phyloP scores from a whole-genome alignment of 2,329 filamentous ascomycete genomes.

The Colletotrichum kahawae region DNA sequence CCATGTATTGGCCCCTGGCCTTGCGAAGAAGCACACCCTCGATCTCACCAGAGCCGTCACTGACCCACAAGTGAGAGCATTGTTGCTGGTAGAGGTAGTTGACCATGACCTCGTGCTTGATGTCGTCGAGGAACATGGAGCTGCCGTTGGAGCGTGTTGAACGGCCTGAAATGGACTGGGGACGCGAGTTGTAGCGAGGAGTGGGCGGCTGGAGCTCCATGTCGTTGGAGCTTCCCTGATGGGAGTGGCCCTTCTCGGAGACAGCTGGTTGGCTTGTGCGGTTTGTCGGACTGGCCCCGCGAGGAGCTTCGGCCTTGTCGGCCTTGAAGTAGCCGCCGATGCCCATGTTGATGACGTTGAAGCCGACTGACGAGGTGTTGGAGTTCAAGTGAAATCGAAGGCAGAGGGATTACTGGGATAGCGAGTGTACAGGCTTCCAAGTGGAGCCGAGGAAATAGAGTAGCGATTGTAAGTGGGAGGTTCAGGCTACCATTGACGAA shows the following conservation, averaged over 20 bases:
- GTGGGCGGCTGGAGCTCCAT: conserved; percentile 55
- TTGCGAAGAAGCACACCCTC: conserved; percentile 79
- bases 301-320: conserved; percentile 43
- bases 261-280: conserved; percentile 28
- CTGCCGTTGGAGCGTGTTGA: conserved; percentile 53
- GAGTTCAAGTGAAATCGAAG: not conserved
- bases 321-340: conserved; percentile 68
- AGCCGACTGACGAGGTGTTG: not conserved
- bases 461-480: conserved; percentile 5
- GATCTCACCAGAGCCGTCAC: conserved; percentile 68
- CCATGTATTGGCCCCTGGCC: conserved; percentile 70
- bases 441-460: conserved; percentile 2
- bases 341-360: conserved; percentile 55
- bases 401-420: not conserved
- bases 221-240: conserved; percentile 38
- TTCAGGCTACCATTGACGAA: conserved; percentile 13
- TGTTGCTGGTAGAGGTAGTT: conserved; percentile 84
- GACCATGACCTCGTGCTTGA: conserved; percentile 84
- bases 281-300: conserved; percentile 22
- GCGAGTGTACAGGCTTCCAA: conserved; percentile 16
- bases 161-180: conserved; percentile 55
- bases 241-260: conserved; percentile 42
- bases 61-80: conserved; percentile 76
- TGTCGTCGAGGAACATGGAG: conserved; percentile 69
- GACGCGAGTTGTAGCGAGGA: conserved; percentile 54